A percentile compares a stretch with the other conserved stretches of the same genome.
Evolutionary conservation across 148 eudicot species (phyloP).

Genomic region (Chenopodium album): DNA sequence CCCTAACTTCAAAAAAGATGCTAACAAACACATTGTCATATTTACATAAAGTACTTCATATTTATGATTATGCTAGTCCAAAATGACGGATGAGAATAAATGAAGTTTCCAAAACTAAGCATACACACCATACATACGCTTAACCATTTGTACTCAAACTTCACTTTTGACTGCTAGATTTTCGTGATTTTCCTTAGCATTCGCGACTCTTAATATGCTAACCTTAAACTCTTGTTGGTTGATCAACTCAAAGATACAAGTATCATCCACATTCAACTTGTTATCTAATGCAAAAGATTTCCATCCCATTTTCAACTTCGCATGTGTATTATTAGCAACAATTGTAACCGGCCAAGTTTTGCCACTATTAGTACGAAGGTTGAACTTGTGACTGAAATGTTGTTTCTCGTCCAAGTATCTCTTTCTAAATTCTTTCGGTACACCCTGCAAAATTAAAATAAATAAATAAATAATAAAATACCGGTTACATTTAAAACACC

Average conservation of each 20-base stretch:
- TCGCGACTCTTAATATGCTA: too few species aligned
- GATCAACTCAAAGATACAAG: too few species aligned
- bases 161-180: background rate
- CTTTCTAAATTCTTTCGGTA: background rate
- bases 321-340: background rate
- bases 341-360: conserved; percentile 9
- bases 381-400: background rate
- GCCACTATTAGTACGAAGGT: background rate
- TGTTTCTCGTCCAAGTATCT: background rate
- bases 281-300: too few species aligned
- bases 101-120: background rate
- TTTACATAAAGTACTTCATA: too few species aligned
- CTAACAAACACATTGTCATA: too few species aligned
- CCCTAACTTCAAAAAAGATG: too few species aligned
- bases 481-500: too few species aligned
- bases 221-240: too few species aligned
- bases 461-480: background rate
- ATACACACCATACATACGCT: background rate
- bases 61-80: background rate
- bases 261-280: too few species aligned
- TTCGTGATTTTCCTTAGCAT: background rate
- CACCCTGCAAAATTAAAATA: background rate
- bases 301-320: too few species aligned
- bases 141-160: too few species aligned
- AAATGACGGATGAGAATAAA: background rate